Percentiles rank a stretch among this genome's conserved stretches.
Evolutionary conservation across 2,329 filamentous ascomycete genomes (phyloP).

Genomic region (Talaromyces amestolkiae): DNA sequence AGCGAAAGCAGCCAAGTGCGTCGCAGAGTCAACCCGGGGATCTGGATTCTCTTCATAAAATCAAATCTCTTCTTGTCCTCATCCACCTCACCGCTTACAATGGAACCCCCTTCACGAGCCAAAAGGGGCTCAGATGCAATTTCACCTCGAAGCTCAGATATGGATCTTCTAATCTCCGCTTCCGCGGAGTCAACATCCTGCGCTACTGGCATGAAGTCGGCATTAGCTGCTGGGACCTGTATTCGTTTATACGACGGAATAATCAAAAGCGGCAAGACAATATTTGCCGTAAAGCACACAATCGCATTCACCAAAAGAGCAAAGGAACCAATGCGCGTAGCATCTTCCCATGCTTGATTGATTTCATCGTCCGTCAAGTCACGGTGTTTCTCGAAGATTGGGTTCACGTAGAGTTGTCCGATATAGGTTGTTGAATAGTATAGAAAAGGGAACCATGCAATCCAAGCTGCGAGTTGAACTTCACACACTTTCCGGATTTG

Average conservation of each 20-base stretch:
- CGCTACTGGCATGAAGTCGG: constrained; percentile 20
- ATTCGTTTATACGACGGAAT: constrained; percentile 66
- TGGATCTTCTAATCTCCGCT: constrained; percentile 3
- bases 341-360: constrained; percentile 75
- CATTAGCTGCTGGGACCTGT: constrained; percentile 15
- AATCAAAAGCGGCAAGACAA: constrained; percentile 81
- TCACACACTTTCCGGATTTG: constrained; percentile 80
- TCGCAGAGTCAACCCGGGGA: constrained; percentile 81
- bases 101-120: constrained; percentile 20
- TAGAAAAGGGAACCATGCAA: constrained; percentile 92
- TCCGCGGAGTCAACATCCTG: constrained; percentile 12
- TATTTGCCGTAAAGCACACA: constrained; percentile 75
- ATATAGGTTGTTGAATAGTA: constrained; percentile 96
- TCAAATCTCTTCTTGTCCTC: constrained; percentile 15
- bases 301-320: constrained; percentile 86
- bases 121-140: constrained; percentile 33
- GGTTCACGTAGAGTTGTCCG: constrained; percentile 87
- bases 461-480: constrained; percentile 84
- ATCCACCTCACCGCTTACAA: constrained; percentile 19
- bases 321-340: constrained; percentile 83
- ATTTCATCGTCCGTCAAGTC: constrained; percentile 74
- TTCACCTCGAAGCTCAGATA: constrained; percentile 33
- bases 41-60: constrained; percentile 61
- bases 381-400: constrained; percentile 72
- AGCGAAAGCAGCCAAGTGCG: constrained; percentile 84